Conservation (phyloP, 305 asterid genomes). For the Fraxinus baroniana region DNA sequence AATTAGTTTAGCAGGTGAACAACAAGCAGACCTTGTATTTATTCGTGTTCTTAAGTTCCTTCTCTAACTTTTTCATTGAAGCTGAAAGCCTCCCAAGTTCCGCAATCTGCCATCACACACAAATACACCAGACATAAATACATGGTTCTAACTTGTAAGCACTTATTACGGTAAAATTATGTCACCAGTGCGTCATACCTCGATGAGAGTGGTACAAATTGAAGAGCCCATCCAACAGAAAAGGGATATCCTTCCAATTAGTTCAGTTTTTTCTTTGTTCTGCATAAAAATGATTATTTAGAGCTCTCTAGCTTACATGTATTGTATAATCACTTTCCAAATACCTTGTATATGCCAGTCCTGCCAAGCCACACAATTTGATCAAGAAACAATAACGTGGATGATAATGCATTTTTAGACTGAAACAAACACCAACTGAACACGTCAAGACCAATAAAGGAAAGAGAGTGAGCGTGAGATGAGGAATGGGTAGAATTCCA, state of each 20-base stretch:
- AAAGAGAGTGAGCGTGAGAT: not conserved
- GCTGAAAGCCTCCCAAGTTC: conserved; percentile 83
- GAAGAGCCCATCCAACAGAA: conserved; percentile 92
- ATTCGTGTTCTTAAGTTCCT: conserved; percentile 63
- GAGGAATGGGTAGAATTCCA: not conserved
- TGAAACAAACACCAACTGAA: conserved; percentile 33
- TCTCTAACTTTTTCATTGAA: conserved; percentile 73
- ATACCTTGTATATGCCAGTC: conserved; percentile 90
- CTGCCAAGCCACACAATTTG: conserved; percentile 94
- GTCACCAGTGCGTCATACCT: conserved; percentile 43
- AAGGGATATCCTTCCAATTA: conserved; percentile 80
- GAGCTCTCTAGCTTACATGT: not conserved
- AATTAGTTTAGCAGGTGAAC: not conserved
- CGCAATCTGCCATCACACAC: conserved; percentile 50
- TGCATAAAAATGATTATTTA: conserved; percentile 22
- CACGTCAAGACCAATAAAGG: conserved; percentile 7
- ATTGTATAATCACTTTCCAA: not conserved
- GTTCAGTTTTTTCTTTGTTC: conserved; percentile 84
- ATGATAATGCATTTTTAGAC: conserved; percentile 86
- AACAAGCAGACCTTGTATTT: conserved; percentile 57
- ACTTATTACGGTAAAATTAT: not conserved
- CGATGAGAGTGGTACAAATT: conserved; percentile 68
- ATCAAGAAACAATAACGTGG: conserved; percentile 86
- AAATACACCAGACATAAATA: conserved; percentile 13
- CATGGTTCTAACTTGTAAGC: not conserved